These are phyloP conservation scores for Gossypioides kirkii DNA, from an alignment of 345 rosid species.

Conservation along the genomic window DNA sequence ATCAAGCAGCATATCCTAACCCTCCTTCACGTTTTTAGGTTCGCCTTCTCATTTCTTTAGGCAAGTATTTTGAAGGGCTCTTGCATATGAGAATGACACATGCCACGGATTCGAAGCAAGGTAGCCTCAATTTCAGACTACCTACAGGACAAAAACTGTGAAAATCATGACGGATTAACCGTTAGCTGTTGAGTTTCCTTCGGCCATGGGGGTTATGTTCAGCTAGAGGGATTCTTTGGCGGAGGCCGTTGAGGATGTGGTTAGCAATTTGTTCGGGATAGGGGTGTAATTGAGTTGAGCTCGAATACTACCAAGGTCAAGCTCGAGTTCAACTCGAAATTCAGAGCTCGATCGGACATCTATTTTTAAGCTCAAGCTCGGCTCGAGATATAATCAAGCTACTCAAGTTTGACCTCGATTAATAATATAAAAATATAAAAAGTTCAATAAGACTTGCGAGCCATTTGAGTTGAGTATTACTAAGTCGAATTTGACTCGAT, in stretches of 20 bases:
- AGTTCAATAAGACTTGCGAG: too few species aligned
- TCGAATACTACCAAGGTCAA: too few species aligned
- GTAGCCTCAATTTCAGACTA: conserved; percentile 96
- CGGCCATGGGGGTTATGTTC: conserved; percentile 20
- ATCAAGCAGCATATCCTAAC: conserved; percentile 59
- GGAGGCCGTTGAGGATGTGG: conserved; percentile 86
- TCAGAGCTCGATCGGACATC: too few species aligned
- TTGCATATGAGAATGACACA: conserved; percentile 93
- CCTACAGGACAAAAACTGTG: conserved; percentile 93
- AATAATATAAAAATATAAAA: too few species aligned
- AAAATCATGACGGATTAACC: not conserved
- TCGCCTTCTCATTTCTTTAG: conserved; percentile 82
- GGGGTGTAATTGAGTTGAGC: too few species aligned
- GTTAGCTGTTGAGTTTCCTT: not conserved
- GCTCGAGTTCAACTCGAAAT: too few species aligned
- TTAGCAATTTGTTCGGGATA: conserved; percentile 65
- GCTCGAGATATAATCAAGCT: too few species aligned
- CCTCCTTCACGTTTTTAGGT: conserved; percentile 73
- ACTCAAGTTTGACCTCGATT: too few species aligned
- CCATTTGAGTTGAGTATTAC: too few species aligned
- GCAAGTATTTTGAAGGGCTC: conserved; percentile 91
- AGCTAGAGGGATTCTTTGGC: conserved; percentile 72
- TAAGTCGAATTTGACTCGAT: too few species aligned
- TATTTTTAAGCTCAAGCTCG: too few species aligned
- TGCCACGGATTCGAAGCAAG: conserved; percentile 78